Evolutionary conservation across 225 moss, liverwort and hornwort genomes (phyloP), one percentile per base, ranked within the genome.

Genomic region (Thuidium tamariscinum): DNA sequence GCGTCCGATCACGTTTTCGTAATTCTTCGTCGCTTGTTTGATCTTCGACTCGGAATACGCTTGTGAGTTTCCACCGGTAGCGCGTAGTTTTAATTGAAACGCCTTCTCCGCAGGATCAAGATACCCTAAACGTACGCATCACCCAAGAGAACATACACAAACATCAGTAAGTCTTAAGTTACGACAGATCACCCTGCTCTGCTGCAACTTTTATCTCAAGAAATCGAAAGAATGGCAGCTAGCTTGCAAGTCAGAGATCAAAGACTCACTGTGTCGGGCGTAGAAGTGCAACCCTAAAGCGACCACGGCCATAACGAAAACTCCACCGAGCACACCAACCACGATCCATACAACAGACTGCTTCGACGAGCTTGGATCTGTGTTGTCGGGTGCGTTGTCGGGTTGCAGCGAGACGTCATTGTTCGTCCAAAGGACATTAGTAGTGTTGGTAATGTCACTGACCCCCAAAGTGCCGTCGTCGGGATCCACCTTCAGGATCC

Each of bases 1-100:
- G 55, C 62, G 61, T 11, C 89, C 92, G 48, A 91, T 91, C 84
- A 86, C 86, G 29, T 22, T 88, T 46, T 48, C 36, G 81, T 87
- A 93, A 30, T 94, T 94, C 32, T 67, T 78, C 21, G 93, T 93
- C 32, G 89, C 91, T 79, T 82, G 42, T 76, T 88, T 89, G 65
- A 93, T 85, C 60, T 90, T 83, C 26, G 68, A 36, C n/a, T 77
- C 73, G 22, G 87, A 69, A 21, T 39, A 83, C 6, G 69, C 88
- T 78, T 70, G 83, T 9, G 83, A 49, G 39, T 32, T 39, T 8
- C 88, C 88, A 32, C 78, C 78, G 8, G 13, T 83, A 30, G 34
- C 83, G 8, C 67, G 83, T 14, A 88, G 10, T 23, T 61, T 77
- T 13, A 16, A 11, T 34, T 88, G 82, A 13, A 87, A 82, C 20